phyloP scores from a whole-genome alignment of 2,329 filamentous ascomycete species.

The Botrytis cinerea region DNA sequence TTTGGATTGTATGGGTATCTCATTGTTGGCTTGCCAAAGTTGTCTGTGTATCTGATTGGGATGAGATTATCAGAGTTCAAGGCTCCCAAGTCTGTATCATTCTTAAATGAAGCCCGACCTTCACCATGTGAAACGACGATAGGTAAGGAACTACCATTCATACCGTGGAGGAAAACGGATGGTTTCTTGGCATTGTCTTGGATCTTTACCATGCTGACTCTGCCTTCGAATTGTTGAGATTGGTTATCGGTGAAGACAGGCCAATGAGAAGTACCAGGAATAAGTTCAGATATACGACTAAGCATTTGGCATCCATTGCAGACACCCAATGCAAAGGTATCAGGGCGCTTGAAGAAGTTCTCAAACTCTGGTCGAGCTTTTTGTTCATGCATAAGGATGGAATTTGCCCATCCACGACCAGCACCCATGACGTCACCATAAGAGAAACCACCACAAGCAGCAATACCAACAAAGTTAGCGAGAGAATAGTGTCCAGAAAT shows the following conservation, averaged over 20 bases:
- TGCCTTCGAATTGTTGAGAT: conserved; percentile 87
- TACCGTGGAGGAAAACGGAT: conserved; percentile 87
- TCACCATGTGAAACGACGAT: conserved; percentile 92
- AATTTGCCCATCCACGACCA: conserved; percentile 96
- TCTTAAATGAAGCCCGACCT: conserved; percentile 73
- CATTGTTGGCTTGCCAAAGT: conserved; percentile 72
- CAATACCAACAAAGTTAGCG: conserved; percentile 80
- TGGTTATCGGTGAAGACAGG: conserved; percentile 83
- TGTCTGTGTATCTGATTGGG: conserved; percentile 83
- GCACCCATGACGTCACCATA: conserved; percentile 87
- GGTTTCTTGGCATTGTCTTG: conserved; percentile 60
- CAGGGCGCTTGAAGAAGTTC: conserved; percentile 79
- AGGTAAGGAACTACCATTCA: conserved; percentile 78
- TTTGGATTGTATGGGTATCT: conserved; percentile 86
- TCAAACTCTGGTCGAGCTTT: conserved; percentile 76
- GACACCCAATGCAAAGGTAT: conserved; percentile 91
- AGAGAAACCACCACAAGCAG: conserved; percentile 95
- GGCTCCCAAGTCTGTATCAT: conserved; percentile 52
- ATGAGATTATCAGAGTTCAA: conserved; percentile 70
- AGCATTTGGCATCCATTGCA: conserved; percentile 99
- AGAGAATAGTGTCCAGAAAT: conserved; percentile 73
- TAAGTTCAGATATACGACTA: conserved; percentile 76
- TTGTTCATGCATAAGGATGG: conserved; percentile 78
- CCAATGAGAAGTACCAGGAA: conserved; percentile 82
- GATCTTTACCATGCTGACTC: conserved; percentile 82